Evolutionary conservation across 2,329 filamentous ascomycete genomes (phyloP), one percentile per base, ranked within the genome.

Genomic region (Nemania sp.): DNA sequence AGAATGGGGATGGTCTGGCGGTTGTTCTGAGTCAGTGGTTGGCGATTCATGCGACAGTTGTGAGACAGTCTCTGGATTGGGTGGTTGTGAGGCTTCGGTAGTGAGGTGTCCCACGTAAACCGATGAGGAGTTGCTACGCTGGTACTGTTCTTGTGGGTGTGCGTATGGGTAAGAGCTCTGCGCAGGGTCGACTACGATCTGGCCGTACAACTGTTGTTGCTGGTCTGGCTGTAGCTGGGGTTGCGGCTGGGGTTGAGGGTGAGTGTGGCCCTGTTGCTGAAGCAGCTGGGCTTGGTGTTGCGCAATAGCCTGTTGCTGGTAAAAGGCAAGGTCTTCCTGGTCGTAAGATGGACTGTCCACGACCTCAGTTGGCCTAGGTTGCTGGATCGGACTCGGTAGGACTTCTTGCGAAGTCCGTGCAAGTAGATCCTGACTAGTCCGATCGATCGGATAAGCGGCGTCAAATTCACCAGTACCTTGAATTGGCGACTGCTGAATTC

Each of bases 41-140:
- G 85, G 85, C 38, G 88, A 89, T 67, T 90, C 89, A 82, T 87
- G 84, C 75, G 89, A 90, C 72, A 88, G 77, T 77, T 90, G 88
- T 6, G 88, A 90, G 43, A 88, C 78, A 5, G 88, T 89, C 77
- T 90, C 88, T 29, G 87, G 80, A 74, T 88, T 89, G 64, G 81
- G 81, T 43, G 79, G 80, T 70, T 83, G 82, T 43, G 80, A 69
- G 55, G 63, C 73, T 57, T 75, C 71, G 35, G 75, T 77, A 67
- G 75, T 73, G 55, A 79, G 73, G 45, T 78, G 76, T 20, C 70
- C 70, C 43, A 65, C 67, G 62, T 78, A 78, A 24, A 74, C 62
- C 7, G 74, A 73, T 10, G 74, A 74, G 24, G 70, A 73, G 61
- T 70, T 74, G 62, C 70, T 72, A 55, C 64, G 66, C 62, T 78